Conservation (phyloP, 805 yeast species). For the Starmerella apis region DNA sequence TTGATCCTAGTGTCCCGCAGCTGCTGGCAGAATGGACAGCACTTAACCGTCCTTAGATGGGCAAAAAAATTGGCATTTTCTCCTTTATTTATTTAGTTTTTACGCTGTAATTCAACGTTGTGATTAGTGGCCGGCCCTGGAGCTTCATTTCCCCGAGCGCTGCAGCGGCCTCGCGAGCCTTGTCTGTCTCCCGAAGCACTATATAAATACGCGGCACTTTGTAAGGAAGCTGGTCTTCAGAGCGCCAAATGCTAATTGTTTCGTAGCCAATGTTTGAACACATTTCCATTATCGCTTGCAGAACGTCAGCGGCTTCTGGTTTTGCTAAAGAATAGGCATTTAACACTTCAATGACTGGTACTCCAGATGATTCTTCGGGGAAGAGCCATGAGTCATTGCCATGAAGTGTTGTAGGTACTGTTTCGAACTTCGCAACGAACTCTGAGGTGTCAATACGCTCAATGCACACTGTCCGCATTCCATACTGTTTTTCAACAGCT, state of each 20-base stretch:
- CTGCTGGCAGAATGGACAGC: slow-evolving; percentile 16
- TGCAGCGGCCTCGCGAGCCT: slow-evolving; percentile 2
- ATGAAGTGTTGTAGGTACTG: neutral
- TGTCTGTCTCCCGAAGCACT: neutral
- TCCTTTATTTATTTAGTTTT: neutral
- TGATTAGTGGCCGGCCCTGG: slow-evolving; percentile 12
- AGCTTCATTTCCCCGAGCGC: slow-evolving; percentile 7
- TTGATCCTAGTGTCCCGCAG: slow-evolving; percentile 33
- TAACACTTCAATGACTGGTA: slow-evolving; percentile 11
- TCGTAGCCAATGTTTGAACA: slow-evolving; percentile 7
- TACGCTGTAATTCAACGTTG: neutral
- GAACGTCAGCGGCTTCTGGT: neutral
- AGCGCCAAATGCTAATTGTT: neutral
- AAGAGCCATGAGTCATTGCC: slow-evolving; percentile 1
- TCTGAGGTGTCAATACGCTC: neutral
- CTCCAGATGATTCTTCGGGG: neutral
- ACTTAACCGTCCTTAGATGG: neutral
- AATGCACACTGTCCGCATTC: neutral
- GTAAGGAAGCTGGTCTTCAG: neutral
- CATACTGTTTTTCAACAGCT: neutral
- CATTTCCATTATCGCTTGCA: neutral
- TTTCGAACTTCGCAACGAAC: neutral
- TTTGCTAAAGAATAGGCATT: slow-evolving; percentile 11
- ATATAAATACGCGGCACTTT: slow-evolving; percentile 10
- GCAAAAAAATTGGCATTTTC: neutral